Evolutionary conservation across 495 filamentous ascomycete genomes (phyloP).

Genomic region (Penicillium atrosanguineum): DNA sequence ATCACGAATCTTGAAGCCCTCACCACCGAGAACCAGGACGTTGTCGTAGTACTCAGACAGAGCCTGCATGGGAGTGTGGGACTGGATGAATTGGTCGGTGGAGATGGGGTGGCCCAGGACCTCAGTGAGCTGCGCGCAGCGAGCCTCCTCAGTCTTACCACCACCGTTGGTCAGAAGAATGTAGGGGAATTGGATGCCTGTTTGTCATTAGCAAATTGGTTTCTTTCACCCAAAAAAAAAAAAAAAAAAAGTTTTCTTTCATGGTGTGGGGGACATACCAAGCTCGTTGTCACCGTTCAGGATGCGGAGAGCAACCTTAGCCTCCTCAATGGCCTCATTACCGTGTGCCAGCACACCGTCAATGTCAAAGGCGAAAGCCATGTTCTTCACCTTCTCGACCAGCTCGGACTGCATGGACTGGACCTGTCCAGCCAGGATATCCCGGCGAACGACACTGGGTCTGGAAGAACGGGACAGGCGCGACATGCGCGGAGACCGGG

Average conservation of each 20-base stretch:
- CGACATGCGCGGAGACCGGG: conserved; percentile 66
- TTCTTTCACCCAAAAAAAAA: too few relatives aligned
- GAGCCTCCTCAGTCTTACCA: conserved; percentile 65
- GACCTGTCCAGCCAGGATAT: conserved; percentile 68
- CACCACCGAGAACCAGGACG: conserved; percentile 84
- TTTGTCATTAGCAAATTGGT: not conserved
- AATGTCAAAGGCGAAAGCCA: conserved; percentile 90
- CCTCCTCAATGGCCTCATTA: conserved; percentile 74
- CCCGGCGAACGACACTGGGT: conserved; percentile 54
- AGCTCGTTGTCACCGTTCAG: conserved; percentile 85
- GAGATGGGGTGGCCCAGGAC: conserved; percentile 72
- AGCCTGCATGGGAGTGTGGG: conserved; percentile 90
- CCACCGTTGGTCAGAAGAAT: not conserved
- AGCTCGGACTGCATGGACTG: conserved; percentile 69
- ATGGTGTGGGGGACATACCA: conserved; percentile 22
- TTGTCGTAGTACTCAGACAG: conserved; percentile 79
- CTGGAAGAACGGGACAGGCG: conserved; percentile 45
- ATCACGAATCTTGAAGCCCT: conserved; percentile 82
- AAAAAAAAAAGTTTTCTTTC: too few relatives aligned
- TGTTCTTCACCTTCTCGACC: conserved; percentile 61
- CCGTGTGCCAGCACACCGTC: conserved; percentile 85
- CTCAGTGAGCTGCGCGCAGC: conserved; percentile 72
- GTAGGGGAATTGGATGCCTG: conserved; percentile 41
- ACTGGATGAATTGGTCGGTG: conserved; percentile 87
- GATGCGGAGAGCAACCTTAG: conserved; percentile 75